Base-by-base conservation (phyloP, 2,329 filamentous ascomycete species). In the Biscogniauxia mediterranea region DNA sequence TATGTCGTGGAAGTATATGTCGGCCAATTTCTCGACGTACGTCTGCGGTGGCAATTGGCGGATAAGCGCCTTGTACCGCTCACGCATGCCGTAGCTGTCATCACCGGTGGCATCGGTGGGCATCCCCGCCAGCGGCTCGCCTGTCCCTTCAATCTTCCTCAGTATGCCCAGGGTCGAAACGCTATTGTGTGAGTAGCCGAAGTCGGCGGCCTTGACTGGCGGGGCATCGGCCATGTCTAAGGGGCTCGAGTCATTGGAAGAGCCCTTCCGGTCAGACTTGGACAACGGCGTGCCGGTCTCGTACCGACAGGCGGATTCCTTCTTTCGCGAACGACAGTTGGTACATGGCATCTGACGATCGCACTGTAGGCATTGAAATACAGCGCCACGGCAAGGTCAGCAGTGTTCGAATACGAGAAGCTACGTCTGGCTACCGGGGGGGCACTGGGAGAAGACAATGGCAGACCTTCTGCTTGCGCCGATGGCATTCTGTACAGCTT, bases 401-500 rank as follows among this genome's bases (percentile, higher is more conserved):
- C n/a, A 51, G 20, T 23, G n/a, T 21, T 23, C 13, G 26, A 23
- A 49, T 8, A 19, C 3, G 19, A 20, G 19, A 17, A 11, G 15
- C 19, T 21, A 52, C 11, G 20, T 21, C 50, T 32, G 20, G 5
- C 19, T 11, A 52, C 50, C 2, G 19, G 9, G 50, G 50, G 19
- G 50, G 50, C 50, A 19, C 52, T 32, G 57, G 53, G 6, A 56
- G 52, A 59, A 58, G 20, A 52, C 59, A 50, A 52, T 38, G 58
- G 20, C 69, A 42, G 52, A 83, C 83, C 79, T 85, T 85, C 70
- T 87, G 84, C 70, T 89, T 89, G 62, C 86, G 79, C 63, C 85
- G 78, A 72, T 88, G 86, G 66, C 86, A 89, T 70, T 89, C 85
- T 11, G 81, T 85, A 67, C 86, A 89, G 7, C 84, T 87, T 60